A percentile compares a stretch with the other conserved stretches of the same genome.
Conservation (phyloP, 75 land plant species). For the Pseudotsuga menziesii region DNA sequence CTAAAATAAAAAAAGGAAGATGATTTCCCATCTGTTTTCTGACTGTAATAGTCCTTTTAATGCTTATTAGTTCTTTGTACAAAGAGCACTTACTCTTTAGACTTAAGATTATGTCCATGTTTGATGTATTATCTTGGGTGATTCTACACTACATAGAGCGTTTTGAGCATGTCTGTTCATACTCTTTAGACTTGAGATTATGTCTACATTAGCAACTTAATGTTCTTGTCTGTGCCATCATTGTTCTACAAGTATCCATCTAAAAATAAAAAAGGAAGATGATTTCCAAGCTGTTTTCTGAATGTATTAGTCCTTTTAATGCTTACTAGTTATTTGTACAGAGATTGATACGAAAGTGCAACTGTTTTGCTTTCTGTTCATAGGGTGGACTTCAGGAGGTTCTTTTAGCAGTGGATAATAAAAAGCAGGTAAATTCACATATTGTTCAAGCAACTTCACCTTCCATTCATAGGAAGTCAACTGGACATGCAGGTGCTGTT, state of each 20-base stretch:
- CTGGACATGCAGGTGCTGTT: slow-evolving; percentile 14
- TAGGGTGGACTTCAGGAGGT: slow-evolving; percentile 32
- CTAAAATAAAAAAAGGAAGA: too few species aligned
- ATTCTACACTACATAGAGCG: not conserved
- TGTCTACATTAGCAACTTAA: not conserved
- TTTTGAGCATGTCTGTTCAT: not conserved
- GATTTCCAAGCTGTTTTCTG: too few species aligned
- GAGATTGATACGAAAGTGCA: too few species aligned
- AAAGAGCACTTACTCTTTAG: too few species aligned
- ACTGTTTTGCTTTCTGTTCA: not conserved
- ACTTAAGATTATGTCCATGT: not conserved
- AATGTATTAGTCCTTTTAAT: too few species aligned
- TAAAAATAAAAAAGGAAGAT: too few species aligned
- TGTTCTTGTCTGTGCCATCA: not conserved
- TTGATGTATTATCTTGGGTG: not conserved
- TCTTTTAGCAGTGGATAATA: slow-evolving; percentile 11
- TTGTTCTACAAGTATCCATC: not conserved
- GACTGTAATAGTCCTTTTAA: too few species aligned
- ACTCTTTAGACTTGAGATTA: too few species aligned
- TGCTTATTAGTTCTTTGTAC: too few species aligned
- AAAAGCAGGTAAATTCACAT: slow-evolving; percentile 2
- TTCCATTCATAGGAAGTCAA: slow-evolving; percentile 10
- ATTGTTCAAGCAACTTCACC: not conserved
- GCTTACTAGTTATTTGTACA: too few species aligned
- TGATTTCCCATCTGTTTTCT: too few species aligned